phyloP scores from a whole-genome alignment of 257 asterid species.

The Gentiana macrophylla region DNA sequence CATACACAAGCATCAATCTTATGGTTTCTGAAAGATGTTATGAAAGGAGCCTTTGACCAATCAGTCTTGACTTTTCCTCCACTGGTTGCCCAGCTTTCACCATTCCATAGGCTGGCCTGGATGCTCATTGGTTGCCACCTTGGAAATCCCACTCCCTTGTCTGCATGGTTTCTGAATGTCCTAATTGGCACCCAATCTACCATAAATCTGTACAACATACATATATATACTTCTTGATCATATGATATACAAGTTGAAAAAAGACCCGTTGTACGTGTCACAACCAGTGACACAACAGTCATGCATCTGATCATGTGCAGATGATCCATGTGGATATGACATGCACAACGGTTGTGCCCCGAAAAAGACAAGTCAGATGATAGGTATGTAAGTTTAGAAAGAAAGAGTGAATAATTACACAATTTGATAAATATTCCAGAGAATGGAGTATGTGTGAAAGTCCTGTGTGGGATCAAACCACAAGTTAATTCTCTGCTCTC shows the following conservation, averaged over 20 bases:
- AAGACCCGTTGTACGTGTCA: too few species aligned
- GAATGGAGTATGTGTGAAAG: constrained; percentile 71
- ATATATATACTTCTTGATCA: background rate
- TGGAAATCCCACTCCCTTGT: constrained; percentile 60
- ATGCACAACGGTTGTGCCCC: too few species aligned
- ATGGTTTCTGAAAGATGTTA: constrained; percentile 35
- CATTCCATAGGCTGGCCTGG: constrained; percentile 52
- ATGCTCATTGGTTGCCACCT: constrained; percentile 52
- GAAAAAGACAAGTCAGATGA: too few species aligned
- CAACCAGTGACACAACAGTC: too few species aligned
- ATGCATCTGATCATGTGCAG: too few species aligned
- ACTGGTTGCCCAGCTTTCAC: constrained; percentile 68
- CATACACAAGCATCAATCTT: constrained; percentile 68
- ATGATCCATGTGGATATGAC: too few species aligned
- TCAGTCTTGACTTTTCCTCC: constrained; percentile 56
- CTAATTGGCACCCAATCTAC: constrained; percentile 89
- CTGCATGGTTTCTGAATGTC: constrained; percentile 72
- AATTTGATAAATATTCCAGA: constrained; percentile 81
- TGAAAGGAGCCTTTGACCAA: constrained; percentile 67
- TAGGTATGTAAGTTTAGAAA: too few species aligned
- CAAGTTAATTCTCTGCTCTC: constrained; percentile 64
- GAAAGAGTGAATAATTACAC: constrained; percentile 52
- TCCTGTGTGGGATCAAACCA: constrained; percentile 95
- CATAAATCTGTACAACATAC: constrained; percentile 45
- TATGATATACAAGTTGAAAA: background rate